These are phyloP conservation scores for Moricandia moricandioides DNA, from an alignment of 345 rosid species.

Conservation along the genomic window DNA sequence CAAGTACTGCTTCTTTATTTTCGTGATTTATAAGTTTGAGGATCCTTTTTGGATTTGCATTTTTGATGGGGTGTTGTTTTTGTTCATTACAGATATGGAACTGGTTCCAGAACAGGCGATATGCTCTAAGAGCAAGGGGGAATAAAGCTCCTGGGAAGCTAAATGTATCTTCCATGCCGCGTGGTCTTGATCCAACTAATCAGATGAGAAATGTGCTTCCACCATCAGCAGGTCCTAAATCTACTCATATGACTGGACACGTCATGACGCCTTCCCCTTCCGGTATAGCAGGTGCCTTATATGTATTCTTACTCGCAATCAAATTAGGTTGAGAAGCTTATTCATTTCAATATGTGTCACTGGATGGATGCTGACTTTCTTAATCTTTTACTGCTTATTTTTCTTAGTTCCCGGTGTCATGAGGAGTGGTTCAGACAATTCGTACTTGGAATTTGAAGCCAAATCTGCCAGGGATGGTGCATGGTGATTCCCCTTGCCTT, in stretches of 20 bases:
- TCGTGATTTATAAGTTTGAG: neutral
- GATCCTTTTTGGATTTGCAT: neutral
- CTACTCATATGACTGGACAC: constrained; percentile 50
- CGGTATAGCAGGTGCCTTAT: constrained; percentile 43
- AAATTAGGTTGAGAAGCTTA: constrained; percentile 14
- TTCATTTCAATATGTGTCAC: neutral
- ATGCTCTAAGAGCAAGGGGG: constrained; percentile 85
- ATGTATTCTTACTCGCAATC: neutral
- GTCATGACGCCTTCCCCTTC: constrained; percentile 48
- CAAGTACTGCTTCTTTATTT: constrained; percentile 53
- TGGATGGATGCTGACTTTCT: neutral
- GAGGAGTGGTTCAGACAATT: constrained; percentile 59
- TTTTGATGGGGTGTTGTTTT: neutral
- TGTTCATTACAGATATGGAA: constrained; percentile 73
- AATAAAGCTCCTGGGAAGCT: constrained; percentile 81
- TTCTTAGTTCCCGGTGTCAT: constrained; percentile 48
- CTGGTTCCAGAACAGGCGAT: constrained; percentile 99
- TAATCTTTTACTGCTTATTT: neutral
- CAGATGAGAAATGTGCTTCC: constrained; percentile 60
- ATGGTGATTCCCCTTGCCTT: constrained; percentile 55
- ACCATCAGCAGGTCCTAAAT: constrained; percentile 52
- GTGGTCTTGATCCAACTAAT: constrained; percentile 51
- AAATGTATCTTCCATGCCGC: constrained; percentile 62
- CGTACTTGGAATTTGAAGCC: constrained; percentile 90
- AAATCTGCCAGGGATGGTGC: constrained; percentile 98